Evolutionary conservation across 805 yeast species (phyloP).

Genomic region (Lipomyces japonicus): DNA sequence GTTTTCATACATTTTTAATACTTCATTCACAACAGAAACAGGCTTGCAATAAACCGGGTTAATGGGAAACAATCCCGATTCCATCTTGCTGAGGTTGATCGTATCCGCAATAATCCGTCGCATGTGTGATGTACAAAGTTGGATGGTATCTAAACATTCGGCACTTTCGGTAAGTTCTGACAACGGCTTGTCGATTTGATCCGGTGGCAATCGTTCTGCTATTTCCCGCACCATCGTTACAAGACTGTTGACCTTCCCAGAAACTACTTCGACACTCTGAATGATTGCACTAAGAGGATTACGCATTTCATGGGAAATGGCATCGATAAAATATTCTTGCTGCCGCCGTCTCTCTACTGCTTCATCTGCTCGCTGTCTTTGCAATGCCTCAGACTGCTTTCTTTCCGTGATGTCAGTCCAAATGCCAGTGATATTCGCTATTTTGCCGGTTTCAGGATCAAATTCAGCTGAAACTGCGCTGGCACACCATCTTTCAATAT

Average conservation of each 20-base stretch:
- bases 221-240: conserved; percentile 47
- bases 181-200: conserved; percentile 73
- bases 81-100: conserved; percentile 49
- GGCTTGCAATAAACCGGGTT: conserved; percentile 23
- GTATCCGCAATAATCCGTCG: conserved; percentile 63
- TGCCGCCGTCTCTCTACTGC: conserved; percentile 28
- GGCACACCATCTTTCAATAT: conserved; percentile 26
- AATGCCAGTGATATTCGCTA: conserved; percentile 20
- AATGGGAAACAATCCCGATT: conserved; percentile 26
- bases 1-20: conserved; percentile 77
- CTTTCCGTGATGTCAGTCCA: conserved; percentile 28
- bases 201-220: conserved; percentile 26
- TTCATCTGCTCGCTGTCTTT: conserved; percentile 27
- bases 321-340: conserved; percentile 60
- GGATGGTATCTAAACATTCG: conserved; percentile 51
- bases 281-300: conserved; percentile 94
- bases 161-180: conserved; percentile 73
- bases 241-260: conserved; percentile 70
- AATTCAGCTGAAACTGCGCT: conserved; percentile 26
- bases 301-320: conserved; percentile 88
- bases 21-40: conserved; percentile 39
- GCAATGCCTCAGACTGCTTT: conserved; percentile 26
- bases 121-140: conserved; percentile 26
- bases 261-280: conserved; percentile 90
- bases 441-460: conserved; percentile 21